Evolutionary conservation across 2,329 filamentous ascomycete genomes (phyloP).

Genomic region (Pseudogymnoascus sp.): DNA sequence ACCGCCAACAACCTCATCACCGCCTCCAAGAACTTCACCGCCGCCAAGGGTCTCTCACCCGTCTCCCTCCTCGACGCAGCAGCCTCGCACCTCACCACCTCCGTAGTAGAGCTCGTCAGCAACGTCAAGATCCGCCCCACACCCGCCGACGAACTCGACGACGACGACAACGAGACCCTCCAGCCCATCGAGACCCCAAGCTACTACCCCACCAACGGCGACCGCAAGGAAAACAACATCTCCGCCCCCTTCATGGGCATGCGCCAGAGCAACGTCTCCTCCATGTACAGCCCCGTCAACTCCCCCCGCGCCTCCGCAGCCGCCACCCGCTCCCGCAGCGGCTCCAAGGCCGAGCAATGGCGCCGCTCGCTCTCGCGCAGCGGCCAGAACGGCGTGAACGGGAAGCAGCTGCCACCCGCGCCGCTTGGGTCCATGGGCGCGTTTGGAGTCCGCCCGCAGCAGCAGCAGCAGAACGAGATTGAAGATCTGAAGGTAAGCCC

Average conservation of each 20-base stretch:
- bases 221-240: constrained; percentile 30
- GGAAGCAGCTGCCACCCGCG: constrained; percentile 22
- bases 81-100: constrained; percentile 78
- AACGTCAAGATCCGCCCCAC: constrained; percentile 76
- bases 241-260: constrained; percentile 53
- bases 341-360: constrained; percentile 23
- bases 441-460: constrained; percentile 34
- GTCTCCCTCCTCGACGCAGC: constrained; percentile 92
- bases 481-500: constrained; percentile 54
- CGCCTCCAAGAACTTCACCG: constrained; percentile 83
- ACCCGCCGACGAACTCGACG: constrained; percentile 66
- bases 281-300: constrained; percentile 66
- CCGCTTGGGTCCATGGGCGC: constrained; percentile 28
- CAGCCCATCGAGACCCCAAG: constrained; percentile 61
- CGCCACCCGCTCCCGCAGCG: constrained; percentile 28
- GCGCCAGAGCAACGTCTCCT: constrained; percentile 60
- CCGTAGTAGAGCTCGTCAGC: constrained; percentile 78
- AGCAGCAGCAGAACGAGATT: constrained; percentile 38
- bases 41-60: constrained; percentile 75
- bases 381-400: constrained; percentile 21
- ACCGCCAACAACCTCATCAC: constrained; percentile 96
- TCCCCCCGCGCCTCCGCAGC: constrained; percentile 54
- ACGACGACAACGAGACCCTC: constrained; percentile 63
- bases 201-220: constrained; percentile 54
- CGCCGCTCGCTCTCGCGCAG: constrained; percentile 18